Conservation (phyloP, 1,284 basidiomycete species). For the Pascua sp. region DNA sequence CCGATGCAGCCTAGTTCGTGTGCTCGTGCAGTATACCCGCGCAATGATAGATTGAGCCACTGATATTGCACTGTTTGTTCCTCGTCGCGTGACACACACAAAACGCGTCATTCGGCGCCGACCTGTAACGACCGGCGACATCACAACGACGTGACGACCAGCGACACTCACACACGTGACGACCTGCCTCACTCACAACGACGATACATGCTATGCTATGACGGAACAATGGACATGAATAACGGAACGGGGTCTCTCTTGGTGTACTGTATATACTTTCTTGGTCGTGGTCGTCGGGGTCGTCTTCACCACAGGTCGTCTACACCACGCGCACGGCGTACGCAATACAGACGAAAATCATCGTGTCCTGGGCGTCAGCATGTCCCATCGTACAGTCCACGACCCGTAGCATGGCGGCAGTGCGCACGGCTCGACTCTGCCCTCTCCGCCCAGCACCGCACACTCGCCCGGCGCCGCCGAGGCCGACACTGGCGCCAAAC, state of each 20-base stretch:
- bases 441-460: no score
- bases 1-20: constrained; percentile 7
- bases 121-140: no score
- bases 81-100: no score
- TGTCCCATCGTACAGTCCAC: no score
- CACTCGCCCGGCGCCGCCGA: no score
- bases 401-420: no score
- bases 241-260: neutral
- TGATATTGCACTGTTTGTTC: neutral
- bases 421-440: no score
- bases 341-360: constrained; percentile 43
- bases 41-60: neutral
- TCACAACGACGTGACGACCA: neutral
- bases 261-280: no score
- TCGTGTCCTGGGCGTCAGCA: constrained; percentile 30
- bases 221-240: neutral
- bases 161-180: no score
- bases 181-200: neutral
- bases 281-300: no score
- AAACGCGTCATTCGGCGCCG: no score
- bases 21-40: neutral
- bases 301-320: neutral
- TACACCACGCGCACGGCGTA: constrained; percentile 38
- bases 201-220: neutral
- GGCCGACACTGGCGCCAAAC: no score